Evolutionary conservation across 2,329 filamentous ascomycete species (phyloP).

Genomic region (Trichothecium sympodiale): DNA sequence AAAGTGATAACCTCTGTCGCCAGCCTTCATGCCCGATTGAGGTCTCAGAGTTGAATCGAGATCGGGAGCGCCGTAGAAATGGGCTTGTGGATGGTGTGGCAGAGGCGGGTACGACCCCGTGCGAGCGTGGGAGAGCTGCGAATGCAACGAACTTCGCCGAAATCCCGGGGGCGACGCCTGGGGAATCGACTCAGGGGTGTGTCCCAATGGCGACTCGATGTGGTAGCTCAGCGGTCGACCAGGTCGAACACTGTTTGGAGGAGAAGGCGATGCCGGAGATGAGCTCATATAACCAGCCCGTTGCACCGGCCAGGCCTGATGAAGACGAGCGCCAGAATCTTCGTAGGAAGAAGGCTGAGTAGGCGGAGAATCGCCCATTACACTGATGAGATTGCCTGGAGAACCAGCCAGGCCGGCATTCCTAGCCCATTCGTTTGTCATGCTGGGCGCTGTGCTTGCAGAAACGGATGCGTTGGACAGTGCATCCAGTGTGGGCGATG

Average conservation of each 20-base stretch:
- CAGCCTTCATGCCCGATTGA: constrained; percentile 46
- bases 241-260: constrained; percentile 20
- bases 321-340: constrained; percentile 25
- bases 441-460: constrained; percentile 34
- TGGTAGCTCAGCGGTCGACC: constrained; percentile 47
- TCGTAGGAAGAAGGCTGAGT: constrained; percentile 42
- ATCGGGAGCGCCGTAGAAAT: constrained; percentile 67
- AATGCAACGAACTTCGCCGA: constrained; percentile 39
- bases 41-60: constrained; percentile 57
- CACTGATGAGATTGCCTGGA: constrained; percentile 40
- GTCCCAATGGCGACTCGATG: constrained; percentile 31
- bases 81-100: constrained; percentile 64
- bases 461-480: constrained; percentile 37
- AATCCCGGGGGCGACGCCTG: constrained; percentile 22
- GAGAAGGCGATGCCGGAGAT: constrained; percentile 30
- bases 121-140: constrained; percentile 36
- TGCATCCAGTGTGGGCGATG: constrained; percentile 37
- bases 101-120: constrained; percentile 47
- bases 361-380: constrained; percentile 40
- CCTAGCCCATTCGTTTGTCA: constrained; percentile 34
- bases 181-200: constrained; percentile 27
- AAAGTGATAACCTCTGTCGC: constrained; percentile 65
- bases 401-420: constrained; percentile 31
- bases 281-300: constrained; percentile 29
- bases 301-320: constrained; percentile 34